Conservation (phyloP, 768 basidiomycete species). For the Agrocybe chaxingu region DNA sequence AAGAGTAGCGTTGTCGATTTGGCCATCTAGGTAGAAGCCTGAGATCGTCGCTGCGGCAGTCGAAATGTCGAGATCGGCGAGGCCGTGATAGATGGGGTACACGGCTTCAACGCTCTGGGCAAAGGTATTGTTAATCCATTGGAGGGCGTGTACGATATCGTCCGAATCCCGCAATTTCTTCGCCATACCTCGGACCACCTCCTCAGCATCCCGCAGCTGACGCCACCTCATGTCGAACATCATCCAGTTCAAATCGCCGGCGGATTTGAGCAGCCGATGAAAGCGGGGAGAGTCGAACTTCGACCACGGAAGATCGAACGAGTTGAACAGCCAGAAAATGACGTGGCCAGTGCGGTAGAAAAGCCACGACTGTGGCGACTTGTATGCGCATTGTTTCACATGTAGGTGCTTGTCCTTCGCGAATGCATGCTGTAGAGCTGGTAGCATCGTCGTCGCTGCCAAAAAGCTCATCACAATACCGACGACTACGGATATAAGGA, state of each 20-base stretch:
- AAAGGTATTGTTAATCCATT: conserved; percentile 27
- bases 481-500: conserved; percentile 7
- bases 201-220: conserved; percentile 22
- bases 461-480: conserved; percentile 22
- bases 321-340: conserved; percentile 17
- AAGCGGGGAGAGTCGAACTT: conserved; percentile 20
- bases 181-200: conserved; percentile 20
- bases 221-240: conserved; percentile 29
- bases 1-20: conserved; percentile 24
- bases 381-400: conserved; percentile 27
- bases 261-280: conserved; percentile 23
- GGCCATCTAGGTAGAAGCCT: conserved; percentile 21
- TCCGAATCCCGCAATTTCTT: conserved; percentile 17
- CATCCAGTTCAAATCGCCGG: conserved; percentile 24
- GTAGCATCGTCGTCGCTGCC: conserved; percentile 21
- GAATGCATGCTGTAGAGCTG: conserved; percentile 24
- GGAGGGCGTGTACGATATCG: conserved; percentile 23
- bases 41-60: conserved; percentile 21
- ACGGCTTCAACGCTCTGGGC: conserved; percentile 25
- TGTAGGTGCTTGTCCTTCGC: conserved; percentile 21
- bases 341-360: conserved; percentile 21
- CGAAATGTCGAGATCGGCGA: conserved; percentile 19
- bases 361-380: conserved; percentile 31
- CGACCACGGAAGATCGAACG: conserved; percentile 20
- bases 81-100: conserved; percentile 23